Percentiles rank a stretch among this genome's conserved stretches.
Evolutionary conservation across 495 filamentous ascomycete species (phyloP).

Genomic region (Schizothecium vesticola): DNA sequence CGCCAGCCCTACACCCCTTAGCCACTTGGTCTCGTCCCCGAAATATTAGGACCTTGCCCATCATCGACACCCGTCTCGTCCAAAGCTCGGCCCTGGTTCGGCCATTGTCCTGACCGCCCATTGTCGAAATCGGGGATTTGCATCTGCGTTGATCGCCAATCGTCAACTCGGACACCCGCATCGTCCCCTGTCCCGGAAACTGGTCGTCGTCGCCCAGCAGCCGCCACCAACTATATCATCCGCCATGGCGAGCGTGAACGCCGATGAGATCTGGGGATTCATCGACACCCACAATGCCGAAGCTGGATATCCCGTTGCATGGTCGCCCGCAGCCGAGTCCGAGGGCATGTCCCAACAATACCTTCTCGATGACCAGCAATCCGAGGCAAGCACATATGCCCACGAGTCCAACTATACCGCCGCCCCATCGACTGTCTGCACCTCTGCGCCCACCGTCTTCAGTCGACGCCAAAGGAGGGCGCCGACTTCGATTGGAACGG

Average conservation of each 20-base stretch:
- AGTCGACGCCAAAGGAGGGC: not conserved
- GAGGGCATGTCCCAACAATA: not conserved
- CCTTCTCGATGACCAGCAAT: not conserved
- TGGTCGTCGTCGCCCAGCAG: not conserved
- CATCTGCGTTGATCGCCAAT: not conserved
- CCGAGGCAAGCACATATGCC: not conserved
- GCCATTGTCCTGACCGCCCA: not conserved
- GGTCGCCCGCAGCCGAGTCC: not conserved
- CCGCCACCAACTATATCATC: not conserved
- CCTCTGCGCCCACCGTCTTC: not conserved
- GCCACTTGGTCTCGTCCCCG: not conserved
- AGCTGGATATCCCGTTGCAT: not conserved
- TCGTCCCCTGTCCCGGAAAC: not conserved
- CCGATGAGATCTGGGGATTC: not conserved
- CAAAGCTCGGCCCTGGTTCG: not conserved
- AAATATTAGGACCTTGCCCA: not conserved
- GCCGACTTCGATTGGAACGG: not conserved
- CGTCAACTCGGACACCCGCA: not conserved
- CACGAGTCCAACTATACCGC: slow-evolving; percentile 2
- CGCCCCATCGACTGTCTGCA: not conserved
- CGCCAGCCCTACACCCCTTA: not conserved
- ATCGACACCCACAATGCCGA: not conserved
- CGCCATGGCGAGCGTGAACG: not conserved
- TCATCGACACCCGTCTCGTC: not conserved
- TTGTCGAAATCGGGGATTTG: not conserved